Evolutionary conservation across 1,284 basidiomycete genomes (phyloP).

Genomic region (Puccinia polysora): DNA sequence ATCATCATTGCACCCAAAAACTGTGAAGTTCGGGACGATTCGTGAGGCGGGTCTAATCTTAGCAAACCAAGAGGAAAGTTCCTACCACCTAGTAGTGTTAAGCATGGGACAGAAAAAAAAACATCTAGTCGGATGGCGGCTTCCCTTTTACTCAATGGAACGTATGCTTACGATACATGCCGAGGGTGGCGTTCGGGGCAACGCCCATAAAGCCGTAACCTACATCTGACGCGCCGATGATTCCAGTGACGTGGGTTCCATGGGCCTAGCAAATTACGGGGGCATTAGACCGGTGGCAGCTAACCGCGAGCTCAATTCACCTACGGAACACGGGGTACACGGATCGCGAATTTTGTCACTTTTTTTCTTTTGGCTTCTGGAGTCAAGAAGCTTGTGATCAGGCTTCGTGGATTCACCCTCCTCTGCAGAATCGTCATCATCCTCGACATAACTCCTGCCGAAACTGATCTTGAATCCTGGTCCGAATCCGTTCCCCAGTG

Average conservation of each 20-base stretch:
- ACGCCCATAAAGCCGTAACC: slow-evolving; percentile 30
- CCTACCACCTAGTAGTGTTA: not conserved
- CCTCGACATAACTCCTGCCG: slow-evolving; percentile 59
- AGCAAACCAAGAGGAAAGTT: not conserved
- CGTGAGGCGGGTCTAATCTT: not conserved
- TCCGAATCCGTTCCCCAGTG: slow-evolving; percentile 62
- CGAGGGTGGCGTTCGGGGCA: slow-evolving; percentile 29
- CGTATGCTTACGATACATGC: slow-evolving; percentile 39
- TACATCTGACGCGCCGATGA: slow-evolving; percentile 28
- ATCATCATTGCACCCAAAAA: not conserved
- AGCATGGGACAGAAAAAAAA: no score
- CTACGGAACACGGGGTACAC: slow-evolving; percentile 32
- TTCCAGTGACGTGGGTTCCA: slow-evolving; percentile 40
- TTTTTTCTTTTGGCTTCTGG: no score
- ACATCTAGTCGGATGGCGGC: no score
- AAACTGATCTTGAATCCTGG: slow-evolving; percentile 62
- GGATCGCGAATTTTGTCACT: not conserved
- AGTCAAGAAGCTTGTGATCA: no score
- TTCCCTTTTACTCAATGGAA: no score
- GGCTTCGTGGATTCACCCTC: no score
- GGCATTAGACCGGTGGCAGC: not conserved
- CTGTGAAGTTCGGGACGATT: not conserved
- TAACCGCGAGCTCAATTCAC: not conserved
- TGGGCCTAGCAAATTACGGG: not conserved
- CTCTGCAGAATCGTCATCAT: no score